Percentiles rank a stretch among this genome's conserved stretches.
Evolutionary conservation across 2,329 filamentous ascomycete species (phyloP).

Genomic region (Pseudocercospora pini-densiflorae): DNA sequence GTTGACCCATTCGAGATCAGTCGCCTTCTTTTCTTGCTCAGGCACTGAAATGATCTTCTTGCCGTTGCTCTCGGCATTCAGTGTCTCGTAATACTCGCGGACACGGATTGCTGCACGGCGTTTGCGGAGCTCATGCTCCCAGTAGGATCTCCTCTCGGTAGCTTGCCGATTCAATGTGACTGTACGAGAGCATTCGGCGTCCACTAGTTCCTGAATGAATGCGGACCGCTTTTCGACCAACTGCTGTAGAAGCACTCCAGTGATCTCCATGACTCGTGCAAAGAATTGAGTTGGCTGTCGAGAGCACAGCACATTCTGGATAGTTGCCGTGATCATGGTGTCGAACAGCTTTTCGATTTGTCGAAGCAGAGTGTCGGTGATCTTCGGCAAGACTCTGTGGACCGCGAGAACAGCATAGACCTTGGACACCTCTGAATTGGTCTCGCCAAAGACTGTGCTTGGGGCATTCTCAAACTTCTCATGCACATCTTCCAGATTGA

Average conservation of each 20-base stretch:
- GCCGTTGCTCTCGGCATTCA: constrained; percentile 19
- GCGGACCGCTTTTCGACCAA: constrained; percentile 36
- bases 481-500: constrained; percentile 39
- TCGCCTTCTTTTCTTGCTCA: constrained; percentile 39
- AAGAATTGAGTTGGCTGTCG: constrained; percentile 41
- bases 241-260: constrained; percentile 34
- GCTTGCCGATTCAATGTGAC: constrained; percentile 40
- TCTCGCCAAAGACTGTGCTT: constrained; percentile 20
- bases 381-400: not conserved
- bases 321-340: constrained; percentile 19
- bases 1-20: constrained; percentile 34
- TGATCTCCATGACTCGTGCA: constrained; percentile 30
- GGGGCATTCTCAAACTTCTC: constrained; percentile 35
- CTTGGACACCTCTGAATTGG: not conserved
- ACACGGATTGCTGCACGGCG: constrained; percentile 36
- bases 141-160: constrained; percentile 30
- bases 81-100: constrained; percentile 35
- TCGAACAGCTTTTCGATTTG: constrained; percentile 34
- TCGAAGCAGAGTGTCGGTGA: constrained; percentile 30
- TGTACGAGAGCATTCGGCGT: constrained; percentile 42
- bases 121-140: constrained; percentile 32
- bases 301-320: constrained; percentile 35
- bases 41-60: constrained; percentile 20
- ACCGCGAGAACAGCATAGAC: not conserved
- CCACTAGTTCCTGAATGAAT: constrained; percentile 31